Evolutionary conservation across 1,284 basidiomycete species (phyloP), one percentile per base, ranked within the genome.

Genomic region (Agaricales sp.): DNA sequence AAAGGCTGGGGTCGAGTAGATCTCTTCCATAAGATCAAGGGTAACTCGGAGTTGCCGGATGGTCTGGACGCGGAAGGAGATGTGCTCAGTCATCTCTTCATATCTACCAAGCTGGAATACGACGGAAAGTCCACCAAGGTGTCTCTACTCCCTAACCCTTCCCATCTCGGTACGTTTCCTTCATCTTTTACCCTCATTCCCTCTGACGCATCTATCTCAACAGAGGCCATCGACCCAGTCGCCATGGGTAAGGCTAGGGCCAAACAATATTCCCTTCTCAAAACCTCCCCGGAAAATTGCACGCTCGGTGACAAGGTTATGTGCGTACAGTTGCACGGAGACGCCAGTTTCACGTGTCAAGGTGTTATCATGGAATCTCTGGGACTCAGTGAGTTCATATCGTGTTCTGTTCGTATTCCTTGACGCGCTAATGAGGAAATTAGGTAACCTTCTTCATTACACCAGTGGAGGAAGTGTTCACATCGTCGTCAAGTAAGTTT

Each of bases 241-340:
- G 90, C 87, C 0, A 65, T 92, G 2, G 92, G 92, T 0, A 92
- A 94, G 66, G 90, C 91, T 3, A 81, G 92, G 21, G 92, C 92
- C 1, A 91, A 95, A 63, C 92, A 96, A 63, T 92, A 88, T 61
- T 77, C 87, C 4, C 74, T 92, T 12, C 72, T 93, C 48, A 86
- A 84, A 61, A 70, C 69, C 0, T 76, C 77, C 0, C 71, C 75
- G 0, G 68, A 71, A 1, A 81, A 85, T 46, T 92, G 89, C 59
- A 78, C 78, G 60, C 75, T 92, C 0, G 91, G 91, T 1, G 88
- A 92, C 60, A 81, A 74, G 55, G 91, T 86, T 2, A 83, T 94
- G 75, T 90, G 85, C 55, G 82, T 94, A 0, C 89, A 92, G 58
- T 64, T 95, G 26, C 92, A 94, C 55, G 92, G 92, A 0, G 92